These are phyloP conservation scores for Chlorencoelia australis DNA, from an alignment of 2,329 filamentous ascomycete genomes.

Conservation along the genomic window DNA sequence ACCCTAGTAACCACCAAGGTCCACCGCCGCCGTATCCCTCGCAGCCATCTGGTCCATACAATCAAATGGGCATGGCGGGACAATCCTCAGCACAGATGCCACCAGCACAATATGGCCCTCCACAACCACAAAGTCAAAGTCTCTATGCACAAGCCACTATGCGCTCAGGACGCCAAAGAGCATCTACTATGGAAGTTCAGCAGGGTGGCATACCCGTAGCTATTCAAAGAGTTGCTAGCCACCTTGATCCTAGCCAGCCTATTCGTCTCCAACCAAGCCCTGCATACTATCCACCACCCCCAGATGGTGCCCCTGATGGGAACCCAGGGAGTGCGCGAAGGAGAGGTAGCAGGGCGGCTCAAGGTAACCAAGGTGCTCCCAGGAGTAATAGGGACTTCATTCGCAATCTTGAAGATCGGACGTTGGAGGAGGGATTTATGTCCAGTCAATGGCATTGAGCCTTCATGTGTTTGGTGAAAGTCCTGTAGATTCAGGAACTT, in stretches of 20 bases:
- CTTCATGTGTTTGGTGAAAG: too few species aligned
- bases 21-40: conserved; percentile 72
- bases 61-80: conserved; percentile 58
- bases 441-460: conserved; percentile 57
- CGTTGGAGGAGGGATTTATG: conserved; percentile 87
- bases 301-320: conserved; percentile 67
- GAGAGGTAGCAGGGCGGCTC: conserved; percentile 63
- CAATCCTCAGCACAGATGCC: conserved; percentile 57
- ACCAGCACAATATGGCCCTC: conserved; percentile 49
- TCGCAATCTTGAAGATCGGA: conserved; percentile 86
- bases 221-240: conserved; percentile 89
- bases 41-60: conserved; percentile 57
- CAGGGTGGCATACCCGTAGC: conserved; percentile 85
- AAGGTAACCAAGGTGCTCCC: conserved; percentile 41
- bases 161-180: conserved; percentile 72
- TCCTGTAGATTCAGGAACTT: too few species aligned
- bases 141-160: conserved; percentile 66
- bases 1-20: conserved; percentile 34
- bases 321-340: conserved; percentile 51
- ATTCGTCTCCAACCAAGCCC: conserved; percentile 92
- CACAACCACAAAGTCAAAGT: conserved; percentile 48
- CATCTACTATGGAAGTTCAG: conserved; percentile 93
- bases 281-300: conserved; percentile 90
- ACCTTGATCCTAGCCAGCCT: conserved; percentile 87
- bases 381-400: conserved; percentile 77